Conservation (phyloP, 805 yeast genomes). For the Cyberlindnera japonica region DNA sequence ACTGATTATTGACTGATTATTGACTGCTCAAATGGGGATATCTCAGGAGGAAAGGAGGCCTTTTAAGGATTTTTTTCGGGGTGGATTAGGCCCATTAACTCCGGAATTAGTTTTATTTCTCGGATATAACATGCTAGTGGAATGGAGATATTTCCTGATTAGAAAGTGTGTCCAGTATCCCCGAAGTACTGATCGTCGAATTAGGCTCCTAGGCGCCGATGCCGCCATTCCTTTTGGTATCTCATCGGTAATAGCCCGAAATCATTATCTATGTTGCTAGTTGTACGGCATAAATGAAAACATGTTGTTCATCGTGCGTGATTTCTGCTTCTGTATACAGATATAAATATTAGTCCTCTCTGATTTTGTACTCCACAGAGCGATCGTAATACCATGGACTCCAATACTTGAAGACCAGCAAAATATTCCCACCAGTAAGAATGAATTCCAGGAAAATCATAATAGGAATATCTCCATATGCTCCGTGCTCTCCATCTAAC, state of each 20-base stretch:
- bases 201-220: too few species aligned
- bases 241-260: too few species aligned
- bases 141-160: not conserved
- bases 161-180: not conserved
- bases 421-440: not conserved
- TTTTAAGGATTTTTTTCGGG: not conserved
- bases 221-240: too few species aligned
- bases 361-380: slow-evolving; percentile 5
- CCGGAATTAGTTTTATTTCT: not conserved
- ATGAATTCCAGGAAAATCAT: not conserved
- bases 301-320: too few species aligned
- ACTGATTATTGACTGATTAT: too few species aligned
- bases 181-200: too few species aligned
- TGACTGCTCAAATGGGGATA: too few species aligned
- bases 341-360: slow-evolving; percentile 3
- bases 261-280: too few species aligned
- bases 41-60: too few species aligned
- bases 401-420: slow-evolving; percentile 1
- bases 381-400: slow-evolving; percentile 1
- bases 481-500: not conserved
- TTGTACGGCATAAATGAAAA: too few species aligned
- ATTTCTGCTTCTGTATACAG: too few species aligned
- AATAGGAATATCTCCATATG: not conserved
- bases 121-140: not conserved
- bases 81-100: not conserved